phyloP scores from a whole-genome alignment of 208 protist genomes.

The Trypanosoma brucei region DNA sequence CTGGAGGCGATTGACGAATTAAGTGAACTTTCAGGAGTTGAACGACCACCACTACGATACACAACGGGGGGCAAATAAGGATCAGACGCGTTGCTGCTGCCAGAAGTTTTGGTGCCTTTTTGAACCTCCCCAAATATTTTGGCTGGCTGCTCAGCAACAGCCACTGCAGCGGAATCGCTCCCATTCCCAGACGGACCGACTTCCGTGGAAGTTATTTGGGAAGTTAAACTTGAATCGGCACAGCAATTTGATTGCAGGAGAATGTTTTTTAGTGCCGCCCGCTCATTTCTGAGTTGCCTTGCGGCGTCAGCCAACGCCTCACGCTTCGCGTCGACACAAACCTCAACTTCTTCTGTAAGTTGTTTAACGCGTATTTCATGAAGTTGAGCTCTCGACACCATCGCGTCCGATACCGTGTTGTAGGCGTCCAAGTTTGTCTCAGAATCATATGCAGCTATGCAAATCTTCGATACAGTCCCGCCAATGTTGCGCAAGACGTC shows the following conservation, averaged over 20 bases:
- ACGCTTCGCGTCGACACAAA: background rate
- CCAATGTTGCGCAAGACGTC: background rate
- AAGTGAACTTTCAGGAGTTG: slow-evolving; percentile 3
- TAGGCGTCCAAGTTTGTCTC: slow-evolving; percentile 4
- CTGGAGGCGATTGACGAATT: slow-evolving; percentile 1
- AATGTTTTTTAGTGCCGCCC: slow-evolving; percentile 8
- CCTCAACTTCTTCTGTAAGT: slow-evolving; percentile 7
- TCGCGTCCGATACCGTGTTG: background rate
- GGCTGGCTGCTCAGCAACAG: too few species aligned
- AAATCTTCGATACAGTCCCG: slow-evolving; percentile 1
- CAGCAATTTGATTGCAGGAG: slow-evolving; percentile 3
- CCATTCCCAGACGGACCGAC: too few species aligned
- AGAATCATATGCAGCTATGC: background rate
- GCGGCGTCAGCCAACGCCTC: background rate
- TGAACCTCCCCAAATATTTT: too few species aligned
- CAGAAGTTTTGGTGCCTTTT: too few species aligned
- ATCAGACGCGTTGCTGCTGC: too few species aligned
- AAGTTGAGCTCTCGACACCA: background rate
- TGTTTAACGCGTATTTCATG: slow-evolving; percentile 5
- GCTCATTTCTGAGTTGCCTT: slow-evolving; percentile 10
- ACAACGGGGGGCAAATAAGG: too few species aligned
- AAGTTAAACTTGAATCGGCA: background rate
- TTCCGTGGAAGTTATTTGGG: too few species aligned
- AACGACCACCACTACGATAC: background rate
- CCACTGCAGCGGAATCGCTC: too few species aligned